phyloP scores from a whole-genome alignment of 345 rosid species.

The Populus euphratica region DNA sequence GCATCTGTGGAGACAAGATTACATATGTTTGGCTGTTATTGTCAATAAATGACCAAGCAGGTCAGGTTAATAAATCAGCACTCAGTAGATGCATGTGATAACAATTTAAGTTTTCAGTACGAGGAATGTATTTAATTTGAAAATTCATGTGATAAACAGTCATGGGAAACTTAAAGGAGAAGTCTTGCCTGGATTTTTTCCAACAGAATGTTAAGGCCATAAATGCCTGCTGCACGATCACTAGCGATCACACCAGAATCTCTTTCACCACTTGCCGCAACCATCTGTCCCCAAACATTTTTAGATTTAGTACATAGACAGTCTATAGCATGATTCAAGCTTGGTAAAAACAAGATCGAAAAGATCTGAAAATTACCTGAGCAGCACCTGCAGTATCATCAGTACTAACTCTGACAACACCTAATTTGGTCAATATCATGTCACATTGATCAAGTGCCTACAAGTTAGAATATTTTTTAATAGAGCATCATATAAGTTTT shows the following conservation, averaged over 20 bases:
- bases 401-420: constrained; percentile 47
- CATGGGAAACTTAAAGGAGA: background rate
- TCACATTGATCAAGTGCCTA: constrained; percentile 89
- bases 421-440: constrained; percentile 55
- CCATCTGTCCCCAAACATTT: constrained; percentile 35
- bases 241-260: constrained; percentile 87
- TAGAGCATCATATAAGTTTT: constrained; percentile 3
- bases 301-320: constrained; percentile 8
- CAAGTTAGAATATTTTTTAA: constrained; percentile 5
- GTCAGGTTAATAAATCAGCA: too few species aligned
- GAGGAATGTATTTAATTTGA: background rate
- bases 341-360: constrained; percentile 4
- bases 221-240: constrained; percentile 78
- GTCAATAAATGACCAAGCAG: too few species aligned
- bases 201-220: constrained; percentile 72
- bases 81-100: background rate
- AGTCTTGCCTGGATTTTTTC: constrained; percentile 66
- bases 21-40: too few species aligned
- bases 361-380: constrained; percentile 43
- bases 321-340: background rate
- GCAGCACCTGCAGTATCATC: constrained; percentile 92
- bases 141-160: background rate
- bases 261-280: constrained; percentile 49
- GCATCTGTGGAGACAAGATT: too few species aligned
- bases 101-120: background rate